These are phyloP conservation scores for Brasilioporus rufonigricans DNA, from an alignment of 768 basidiomycete species.

Conservation along the genomic window DNA sequence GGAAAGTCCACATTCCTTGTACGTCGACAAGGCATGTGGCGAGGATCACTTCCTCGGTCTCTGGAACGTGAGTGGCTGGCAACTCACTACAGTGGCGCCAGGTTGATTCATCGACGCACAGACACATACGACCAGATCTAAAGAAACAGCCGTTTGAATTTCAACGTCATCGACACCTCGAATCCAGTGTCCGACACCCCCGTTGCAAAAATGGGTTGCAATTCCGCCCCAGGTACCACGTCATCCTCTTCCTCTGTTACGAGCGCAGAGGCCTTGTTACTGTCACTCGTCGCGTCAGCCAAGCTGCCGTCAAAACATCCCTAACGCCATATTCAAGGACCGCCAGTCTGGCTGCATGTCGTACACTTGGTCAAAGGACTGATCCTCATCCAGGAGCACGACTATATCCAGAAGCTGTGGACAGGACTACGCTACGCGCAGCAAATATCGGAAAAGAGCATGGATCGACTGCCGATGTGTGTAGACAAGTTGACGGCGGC, in stretches of 20 bases:
- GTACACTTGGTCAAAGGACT: conserved; percentile 33
- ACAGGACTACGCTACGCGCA: conserved; percentile 46
- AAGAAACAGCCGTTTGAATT: conserved; percentile 38
- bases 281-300: conserved; percentile 14
- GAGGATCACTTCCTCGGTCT: conserved; percentile 16
- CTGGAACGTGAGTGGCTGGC: conserved; percentile 30
- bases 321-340: conserved; percentile 64
- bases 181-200: conserved; percentile 41
- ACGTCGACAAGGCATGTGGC: conserved; percentile 24
- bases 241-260: conserved; percentile 28
- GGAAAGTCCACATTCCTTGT: conserved; percentile 36
- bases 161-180: conserved; percentile 39
- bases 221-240: conserved; percentile 23
- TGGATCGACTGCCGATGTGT: conserved; percentile 47
- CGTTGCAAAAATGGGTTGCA: conserved; percentile 38
- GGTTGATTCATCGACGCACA: conserved; percentile 17
- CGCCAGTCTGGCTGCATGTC: conserved; percentile 54
- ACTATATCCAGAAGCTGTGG: conserved; percentile 41
- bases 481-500: conserved; percentile 57
- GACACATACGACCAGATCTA: conserved; percentile 32
- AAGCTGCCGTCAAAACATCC: conserved; percentile 36
- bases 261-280: conserved; percentile 24
- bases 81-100: conserved; percentile 11
- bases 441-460: conserved; percentile 44
- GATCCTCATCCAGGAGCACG: conserved; percentile 34